These are phyloP conservation scores for Sporothrix protearum DNA, from an alignment of 2,329 filamentous ascomycete genomes.

Conservation along the genomic window DNA sequence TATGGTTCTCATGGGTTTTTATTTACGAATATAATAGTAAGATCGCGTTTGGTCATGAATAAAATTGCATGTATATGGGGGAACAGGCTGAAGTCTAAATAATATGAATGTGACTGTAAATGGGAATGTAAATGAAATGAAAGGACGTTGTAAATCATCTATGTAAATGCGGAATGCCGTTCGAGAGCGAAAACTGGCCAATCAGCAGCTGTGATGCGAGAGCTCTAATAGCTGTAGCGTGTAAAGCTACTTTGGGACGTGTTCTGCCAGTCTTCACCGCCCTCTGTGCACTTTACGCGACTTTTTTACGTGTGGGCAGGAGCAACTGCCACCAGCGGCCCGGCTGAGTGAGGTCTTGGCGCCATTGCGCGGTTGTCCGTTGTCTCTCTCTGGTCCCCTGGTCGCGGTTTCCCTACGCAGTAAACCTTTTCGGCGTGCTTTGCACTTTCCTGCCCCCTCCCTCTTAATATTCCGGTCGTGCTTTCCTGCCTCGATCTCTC, in stretches of 20 bases:
- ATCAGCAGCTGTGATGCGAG: constrained; percentile 5
- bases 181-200: neutral
- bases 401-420: constrained; percentile 16
- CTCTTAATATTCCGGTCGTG: neutral
- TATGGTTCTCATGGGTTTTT: neutral
- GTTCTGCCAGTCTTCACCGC: constrained; percentile 25
- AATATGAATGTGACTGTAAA: neutral
- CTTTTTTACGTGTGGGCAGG: constrained; percentile 16
- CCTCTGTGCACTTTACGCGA: constrained; percentile 25
- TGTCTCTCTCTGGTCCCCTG: neutral
- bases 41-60: neutral
- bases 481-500: neutral
- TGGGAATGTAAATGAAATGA: neutral
- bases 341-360: neutral
- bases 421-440: constrained; percentile 9
- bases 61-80: neutral
- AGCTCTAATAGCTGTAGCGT: constrained; percentile 17
- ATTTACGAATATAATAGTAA: constrained; percentile 3
- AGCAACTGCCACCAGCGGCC: neutral
- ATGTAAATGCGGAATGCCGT: neutral
- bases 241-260: neutral
- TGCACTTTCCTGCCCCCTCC: neutral
- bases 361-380: neutral
- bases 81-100: neutral
- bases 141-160: too few relatives aligned